Evolutionary conservation across 179 eudicot species (phyloP), one percentile per base, ranked within the genome.

Genomic region (Patellifolia procumbens): DNA sequence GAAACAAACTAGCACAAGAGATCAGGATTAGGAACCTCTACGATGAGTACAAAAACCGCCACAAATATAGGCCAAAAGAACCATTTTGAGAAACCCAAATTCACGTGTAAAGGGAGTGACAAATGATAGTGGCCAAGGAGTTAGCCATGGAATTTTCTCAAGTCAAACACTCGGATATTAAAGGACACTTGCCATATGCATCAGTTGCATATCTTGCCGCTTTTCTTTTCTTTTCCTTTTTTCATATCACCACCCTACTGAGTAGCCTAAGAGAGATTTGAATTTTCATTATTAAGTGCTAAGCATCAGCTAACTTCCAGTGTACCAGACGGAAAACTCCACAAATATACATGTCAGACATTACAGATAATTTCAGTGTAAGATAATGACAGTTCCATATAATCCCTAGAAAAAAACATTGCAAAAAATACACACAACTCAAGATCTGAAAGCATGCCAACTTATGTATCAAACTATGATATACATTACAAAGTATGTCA

Each of bases 361-460:
- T 19, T 22, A 24, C 2, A 24, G 9, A n/a, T 55, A 0, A 5
- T 2, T 55, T n/a, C 19, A 55, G 28, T 1, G 60, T 55, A 24
- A 55, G 28, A 4, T 53, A 43, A 43, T 43, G 4, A 59, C 51
- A 32, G n/a, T n/a, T 3, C 34, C 55, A 24, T 13, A 7, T 28
- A 60, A 28, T 43, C 58, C 1, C 69, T 9, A 11, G 24, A 11
- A 48, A 19, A 5, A 32, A 49, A 74, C 15, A 59, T 1, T 22
- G 55, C 9, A 73, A 58, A 8, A 48, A 73, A 34, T 73, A 20
- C 22, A 26, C 51, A 37, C 22, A 75, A 75, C 22, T 26, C 63
- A 52, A 11, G 26, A 11, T 51, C 7, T 0, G 28, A 31, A n/a
- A 70, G 59, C 62, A 52, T 20, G 62, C 48, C 26, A 51, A 39